phyloP scores from a whole-genome alignment of 2,329 filamentous ascomycete species.

The Hypoxylon sp. region DNA sequence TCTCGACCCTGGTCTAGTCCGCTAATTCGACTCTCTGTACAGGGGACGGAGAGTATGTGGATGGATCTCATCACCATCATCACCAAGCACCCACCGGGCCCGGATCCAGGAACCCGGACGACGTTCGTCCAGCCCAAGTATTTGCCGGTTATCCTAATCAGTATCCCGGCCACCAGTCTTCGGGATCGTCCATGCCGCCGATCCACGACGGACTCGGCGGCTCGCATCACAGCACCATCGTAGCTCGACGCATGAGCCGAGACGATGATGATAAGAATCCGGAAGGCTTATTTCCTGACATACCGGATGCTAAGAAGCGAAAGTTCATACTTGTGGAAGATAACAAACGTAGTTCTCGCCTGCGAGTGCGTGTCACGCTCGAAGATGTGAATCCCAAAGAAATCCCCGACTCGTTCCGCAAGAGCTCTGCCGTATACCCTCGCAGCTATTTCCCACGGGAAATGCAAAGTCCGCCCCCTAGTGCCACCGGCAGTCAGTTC shows the following conservation, averaged over 20 bases:
- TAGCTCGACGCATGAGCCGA: constrained; percentile 51
- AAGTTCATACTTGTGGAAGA: constrained; percentile 98
- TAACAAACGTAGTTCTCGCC: constrained; percentile 81
- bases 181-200: constrained; percentile 57
- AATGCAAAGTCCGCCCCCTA: constrained; percentile 88
- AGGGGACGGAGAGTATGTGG: constrained; percentile 75
- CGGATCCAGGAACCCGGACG: constrained; percentile 65
- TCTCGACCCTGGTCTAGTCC: constrained; percentile 44
- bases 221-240: constrained; percentile 55
- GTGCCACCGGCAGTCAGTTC: constrained; percentile 80
- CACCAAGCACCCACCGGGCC: constrained; percentile 71
- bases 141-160: constrained; percentile 55
- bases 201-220: constrained; percentile 58
- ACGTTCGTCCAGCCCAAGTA: constrained; percentile 66
- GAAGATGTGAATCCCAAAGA: constrained; percentile 94
- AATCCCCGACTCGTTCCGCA: constrained; percentile 95
- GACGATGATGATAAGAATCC: constrained; percentile 70
- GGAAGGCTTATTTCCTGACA: constrained; percentile 84
- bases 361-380: constrained; percentile 92
- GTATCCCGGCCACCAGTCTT: constrained; percentile 57
- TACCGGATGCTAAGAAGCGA: constrained; percentile 90
- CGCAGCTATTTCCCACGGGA: constrained; percentile 93
- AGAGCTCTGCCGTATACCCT: constrained; percentile 89
- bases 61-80: constrained; percentile 77
- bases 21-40: constrained; percentile 55